Evolutionary conservation across 148 eudicot genomes (phyloP).

Genomic region (Fagopyrum tataricum): DNA sequence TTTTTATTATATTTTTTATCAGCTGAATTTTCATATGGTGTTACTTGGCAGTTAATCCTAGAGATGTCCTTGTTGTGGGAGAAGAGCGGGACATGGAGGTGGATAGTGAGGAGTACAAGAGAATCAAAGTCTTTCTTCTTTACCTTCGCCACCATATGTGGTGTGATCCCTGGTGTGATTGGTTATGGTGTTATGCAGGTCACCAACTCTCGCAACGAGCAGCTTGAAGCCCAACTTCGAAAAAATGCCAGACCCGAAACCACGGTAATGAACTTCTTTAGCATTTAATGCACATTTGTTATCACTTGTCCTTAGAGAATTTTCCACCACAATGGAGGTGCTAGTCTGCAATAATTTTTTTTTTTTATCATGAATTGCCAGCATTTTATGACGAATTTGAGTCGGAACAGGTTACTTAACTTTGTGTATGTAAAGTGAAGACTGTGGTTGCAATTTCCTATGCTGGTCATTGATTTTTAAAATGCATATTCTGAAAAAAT

Average conservation of each 20-base stretch:
- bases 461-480: background rate
- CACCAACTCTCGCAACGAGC: conserved; percentile 48
- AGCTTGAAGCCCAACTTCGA: conserved; percentile 80
- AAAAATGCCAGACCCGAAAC: conserved; percentile 65
- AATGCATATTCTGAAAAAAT: background rate
- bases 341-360: background rate
- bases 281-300: too few species aligned
- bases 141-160: conserved; percentile 75
- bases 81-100: conserved; percentile 42
- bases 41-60: background rate
- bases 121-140: conserved; percentile 89
- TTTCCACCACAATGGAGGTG: background rate
- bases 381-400: background rate
- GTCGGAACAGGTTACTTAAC: background rate
- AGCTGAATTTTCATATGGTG: background rate
- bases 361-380: background rate
- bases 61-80: conserved; percentile 14
- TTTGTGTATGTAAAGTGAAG: background rate
- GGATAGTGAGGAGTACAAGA: conserved; percentile 54
- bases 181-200: conserved; percentile 79
- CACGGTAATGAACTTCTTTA: conserved; percentile 22
- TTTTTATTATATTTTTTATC: too few species aligned
- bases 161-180: conserved; percentile 69
- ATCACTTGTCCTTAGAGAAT: background rate
- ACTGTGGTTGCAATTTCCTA: background rate